Conservation (phyloP, 2,329 filamentous ascomycete species). For the Colletotrichum orchidophilum region DNA sequence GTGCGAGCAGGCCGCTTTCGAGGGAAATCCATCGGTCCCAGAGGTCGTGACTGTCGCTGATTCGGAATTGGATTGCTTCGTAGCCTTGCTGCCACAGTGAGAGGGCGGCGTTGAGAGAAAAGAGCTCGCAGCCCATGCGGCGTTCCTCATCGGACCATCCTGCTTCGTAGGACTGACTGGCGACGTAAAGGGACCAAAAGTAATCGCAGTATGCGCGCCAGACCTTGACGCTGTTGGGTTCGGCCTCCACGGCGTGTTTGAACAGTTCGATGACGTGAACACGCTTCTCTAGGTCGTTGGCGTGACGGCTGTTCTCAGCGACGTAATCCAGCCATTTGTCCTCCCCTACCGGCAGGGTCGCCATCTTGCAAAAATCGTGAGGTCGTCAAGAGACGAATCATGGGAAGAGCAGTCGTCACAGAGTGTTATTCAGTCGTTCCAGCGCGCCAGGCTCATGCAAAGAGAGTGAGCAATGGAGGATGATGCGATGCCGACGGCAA, state of each 20-base stretch:
- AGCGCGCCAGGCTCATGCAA: neutral
- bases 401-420: constrained; percentile 13
- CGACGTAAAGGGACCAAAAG: constrained; percentile 75
- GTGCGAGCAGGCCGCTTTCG: constrained; percentile 72
- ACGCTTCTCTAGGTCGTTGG: constrained; percentile 71
- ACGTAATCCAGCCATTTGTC: constrained; percentile 81
- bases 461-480: neutral
- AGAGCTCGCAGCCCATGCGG: constrained; percentile 74
- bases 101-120: constrained; percentile 73
- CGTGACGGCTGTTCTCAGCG: constrained; percentile 72
- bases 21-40: constrained; percentile 84
- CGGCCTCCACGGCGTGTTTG: constrained; percentile 74
- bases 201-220: constrained; percentile 85
- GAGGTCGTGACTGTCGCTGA: constrained; percentile 79
- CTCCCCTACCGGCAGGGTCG: constrained; percentile 72
- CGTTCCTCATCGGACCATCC: constrained; percentile 75
- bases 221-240: constrained; percentile 77
- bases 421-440: neutral
- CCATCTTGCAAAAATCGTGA: constrained; percentile 48
- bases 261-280: constrained; percentile 77
- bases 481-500: neutral
- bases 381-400: constrained; percentile 32
- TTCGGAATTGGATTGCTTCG: constrained; percentile 75
- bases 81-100: constrained; percentile 78
- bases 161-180: constrained; percentile 65